Conservation (phyloP, 129 eudicot genomes). For the Centrapalus pauciflorus region DNA sequence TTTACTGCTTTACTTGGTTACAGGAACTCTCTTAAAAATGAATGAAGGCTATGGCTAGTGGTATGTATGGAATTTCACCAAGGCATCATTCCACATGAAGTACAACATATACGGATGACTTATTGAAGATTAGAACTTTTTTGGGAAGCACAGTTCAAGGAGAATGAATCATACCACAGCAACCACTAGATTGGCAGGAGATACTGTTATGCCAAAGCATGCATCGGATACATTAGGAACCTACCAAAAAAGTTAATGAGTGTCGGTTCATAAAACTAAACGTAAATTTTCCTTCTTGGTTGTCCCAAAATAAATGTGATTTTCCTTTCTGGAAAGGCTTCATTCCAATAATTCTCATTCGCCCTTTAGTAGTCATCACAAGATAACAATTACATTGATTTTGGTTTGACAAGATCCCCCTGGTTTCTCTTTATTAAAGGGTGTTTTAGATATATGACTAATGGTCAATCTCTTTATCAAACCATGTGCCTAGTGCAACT, state of each 20-base stretch:
- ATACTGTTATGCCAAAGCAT: conserved; percentile 80
- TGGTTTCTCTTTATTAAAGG: background rate
- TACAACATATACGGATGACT: conserved; percentile 5
- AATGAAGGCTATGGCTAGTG: background rate
- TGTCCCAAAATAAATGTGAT: background rate
- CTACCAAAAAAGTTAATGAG: conserved; percentile 39
- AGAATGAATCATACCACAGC: conserved; percentile 62
- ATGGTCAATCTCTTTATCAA: background rate
- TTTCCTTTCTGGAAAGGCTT: background rate
- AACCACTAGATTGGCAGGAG: conserved; percentile 84
- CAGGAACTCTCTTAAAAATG: background rate
- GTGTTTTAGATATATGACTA: background rate
- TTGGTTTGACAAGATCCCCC: background rate
- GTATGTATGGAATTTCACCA: background rate
- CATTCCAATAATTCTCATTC: background rate
- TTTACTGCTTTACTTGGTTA: background rate
- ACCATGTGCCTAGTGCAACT: background rate
- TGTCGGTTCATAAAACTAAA: background rate
- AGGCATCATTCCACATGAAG: background rate
- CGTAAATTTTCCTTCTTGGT: background rate
- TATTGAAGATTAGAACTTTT: background rate
- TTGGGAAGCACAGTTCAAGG: background rate
- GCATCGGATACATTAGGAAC: conserved; percentile 64
- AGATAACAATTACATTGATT: background rate
- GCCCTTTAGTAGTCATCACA: conserved; percentile 8